Conservation (phyloP, 192 early-diverging fungal species). For the Coemansia sp. region DNA sequence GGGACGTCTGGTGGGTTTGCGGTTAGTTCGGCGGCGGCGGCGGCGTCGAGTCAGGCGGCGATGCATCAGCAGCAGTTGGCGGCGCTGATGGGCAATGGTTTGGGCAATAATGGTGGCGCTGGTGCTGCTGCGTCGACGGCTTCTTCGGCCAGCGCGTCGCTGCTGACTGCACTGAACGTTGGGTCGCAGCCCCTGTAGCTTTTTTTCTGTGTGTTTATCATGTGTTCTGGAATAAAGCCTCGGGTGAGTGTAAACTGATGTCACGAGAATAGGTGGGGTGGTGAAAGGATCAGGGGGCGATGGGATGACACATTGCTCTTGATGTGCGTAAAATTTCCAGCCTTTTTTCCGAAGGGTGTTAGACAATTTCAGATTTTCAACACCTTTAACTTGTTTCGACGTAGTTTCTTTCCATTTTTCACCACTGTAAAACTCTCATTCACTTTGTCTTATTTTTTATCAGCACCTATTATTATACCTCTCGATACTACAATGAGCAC, state of each 20-base stretch:
- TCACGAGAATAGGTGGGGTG: no score
- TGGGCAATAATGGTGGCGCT: not conserved
- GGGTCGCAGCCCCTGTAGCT: slow-evolving; percentile 30
- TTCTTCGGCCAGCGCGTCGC: slow-evolving; percentile 12
- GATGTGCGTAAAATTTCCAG: not conserved
- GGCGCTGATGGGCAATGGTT: slow-evolving; percentile 12
- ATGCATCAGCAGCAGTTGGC: not conserved
- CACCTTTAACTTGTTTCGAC: no score
- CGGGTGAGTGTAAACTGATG: no score
- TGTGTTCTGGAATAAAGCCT: not conserved
- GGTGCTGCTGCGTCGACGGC: slow-evolving; percentile 6
- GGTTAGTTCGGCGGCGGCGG: slow-evolving; percentile 3
- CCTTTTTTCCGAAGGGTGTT: not conserved
- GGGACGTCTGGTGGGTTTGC: not conserved
- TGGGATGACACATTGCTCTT: no score
- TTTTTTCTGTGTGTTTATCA: not conserved
- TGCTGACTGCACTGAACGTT: slow-evolving; percentile 24
- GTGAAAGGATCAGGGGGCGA: no score
- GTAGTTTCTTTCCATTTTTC: not conserved
- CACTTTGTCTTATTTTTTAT: not conserved
- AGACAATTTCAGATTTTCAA: no score
- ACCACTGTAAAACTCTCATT: not conserved
- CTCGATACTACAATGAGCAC: slow-evolving; percentile 3
- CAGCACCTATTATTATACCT: not conserved
- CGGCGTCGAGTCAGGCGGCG: slow-evolving; percentile 1